phyloP scores from a whole-genome alignment of 2,329 filamentous ascomycete genomes.

The Fusarium floridanum region DNA sequence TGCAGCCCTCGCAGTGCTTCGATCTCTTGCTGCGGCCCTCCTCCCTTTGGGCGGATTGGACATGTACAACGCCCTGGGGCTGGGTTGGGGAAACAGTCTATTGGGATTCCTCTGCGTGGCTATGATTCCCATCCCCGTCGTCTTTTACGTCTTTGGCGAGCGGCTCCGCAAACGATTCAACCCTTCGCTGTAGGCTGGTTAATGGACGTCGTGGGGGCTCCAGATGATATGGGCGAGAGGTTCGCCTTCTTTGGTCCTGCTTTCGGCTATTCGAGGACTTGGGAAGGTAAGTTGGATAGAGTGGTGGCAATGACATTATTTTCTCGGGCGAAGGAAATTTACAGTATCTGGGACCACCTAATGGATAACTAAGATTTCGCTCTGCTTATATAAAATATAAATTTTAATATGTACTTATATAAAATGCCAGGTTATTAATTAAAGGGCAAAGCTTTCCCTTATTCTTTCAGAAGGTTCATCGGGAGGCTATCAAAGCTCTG shows the following conservation, averaged over 20 bases:
- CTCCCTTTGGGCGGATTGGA: conserved; percentile 45
- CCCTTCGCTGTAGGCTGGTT: neutral
- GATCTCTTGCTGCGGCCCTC: conserved; percentile 74
- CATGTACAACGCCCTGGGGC: conserved; percentile 11
- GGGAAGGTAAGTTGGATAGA: neutral
- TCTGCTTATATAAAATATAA: neutral
- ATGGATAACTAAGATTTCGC: neutral
- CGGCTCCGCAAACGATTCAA: conserved; percentile 6
- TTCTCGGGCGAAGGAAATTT: no score
- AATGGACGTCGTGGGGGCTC: neutral
- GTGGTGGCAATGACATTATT: neutral
- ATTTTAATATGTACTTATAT: neutral
- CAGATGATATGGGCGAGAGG: neutral
- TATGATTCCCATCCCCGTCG: conserved; percentile 7
- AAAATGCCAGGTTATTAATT: neutral
- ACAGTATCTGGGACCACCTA: neutral
- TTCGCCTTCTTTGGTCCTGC: neutral
- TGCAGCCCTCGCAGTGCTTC: conserved; percentile 29
- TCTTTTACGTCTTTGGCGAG: conserved; percentile 2
- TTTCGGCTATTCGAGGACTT: neutral
- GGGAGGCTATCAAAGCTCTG: no score
- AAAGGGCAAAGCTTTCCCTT: no score
- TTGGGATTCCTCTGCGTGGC: conserved; percentile 1
- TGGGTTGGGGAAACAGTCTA: conserved; percentile 14
- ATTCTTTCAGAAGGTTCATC: no score